Evolutionary conservation across 805 yeast genomes (phyloP).

Genomic region (Zygosaccharomyces rouxii): DNA sequence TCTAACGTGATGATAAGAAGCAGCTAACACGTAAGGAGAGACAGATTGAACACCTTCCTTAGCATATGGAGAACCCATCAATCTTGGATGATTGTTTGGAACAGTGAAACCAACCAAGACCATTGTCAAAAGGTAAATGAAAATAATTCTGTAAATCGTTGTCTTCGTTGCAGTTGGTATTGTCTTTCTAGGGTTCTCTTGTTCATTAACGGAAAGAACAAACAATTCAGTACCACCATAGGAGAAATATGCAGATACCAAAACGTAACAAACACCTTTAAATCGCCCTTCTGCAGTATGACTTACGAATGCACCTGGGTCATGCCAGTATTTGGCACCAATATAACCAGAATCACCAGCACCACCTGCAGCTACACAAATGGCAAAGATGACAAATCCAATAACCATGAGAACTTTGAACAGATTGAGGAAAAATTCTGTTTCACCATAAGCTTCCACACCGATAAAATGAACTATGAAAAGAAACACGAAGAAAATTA

Average conservation of each 20-base stretch:
- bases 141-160: conserved; percentile 58
- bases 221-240: conserved; percentile 64
- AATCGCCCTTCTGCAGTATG: conserved; percentile 37
- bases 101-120: conserved; percentile 56
- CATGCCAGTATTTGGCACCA: conserved; percentile 56
- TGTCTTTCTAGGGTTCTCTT: conserved; percentile 52
- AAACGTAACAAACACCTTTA: conserved; percentile 61
- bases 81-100: conserved; percentile 49
- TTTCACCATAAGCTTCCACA: conserved; percentile 65
- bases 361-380: conserved; percentile 57
- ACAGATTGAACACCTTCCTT: conserved; percentile 51
- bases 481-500: conserved; percentile 50
- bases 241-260: conserved; percentile 59
- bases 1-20: conserved; percentile 53
- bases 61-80: conserved; percentile 39
- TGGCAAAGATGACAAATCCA: conserved; percentile 54
- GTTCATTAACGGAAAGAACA: conserved; percentile 66
- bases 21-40: conserved; percentile 75
- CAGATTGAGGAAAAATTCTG: conserved; percentile 53
- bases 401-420: conserved; percentile 54
- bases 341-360: conserved; percentile 51
- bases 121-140: conserved; percentile 53
- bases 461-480: conserved; percentile 52
- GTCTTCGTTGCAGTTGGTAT: conserved; percentile 63
- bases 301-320: conserved; percentile 47